Conservation (phyloP, 202 grass and related monocot species). For the Thinopyrum obtusiflorum region DNA sequence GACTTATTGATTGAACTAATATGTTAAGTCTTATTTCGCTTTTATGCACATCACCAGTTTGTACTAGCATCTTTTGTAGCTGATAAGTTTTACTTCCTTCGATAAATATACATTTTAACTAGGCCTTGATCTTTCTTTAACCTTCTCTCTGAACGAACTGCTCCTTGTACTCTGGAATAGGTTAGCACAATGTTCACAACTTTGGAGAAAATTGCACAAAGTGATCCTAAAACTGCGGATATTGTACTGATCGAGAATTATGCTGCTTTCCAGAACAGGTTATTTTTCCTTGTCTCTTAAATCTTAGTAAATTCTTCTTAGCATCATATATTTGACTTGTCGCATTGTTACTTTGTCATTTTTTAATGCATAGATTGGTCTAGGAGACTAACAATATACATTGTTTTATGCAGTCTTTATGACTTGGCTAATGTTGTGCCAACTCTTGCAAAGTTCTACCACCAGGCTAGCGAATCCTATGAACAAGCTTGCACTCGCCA, state of each 20-base stretch:
- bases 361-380: slow-evolving; percentile 20
- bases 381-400: slow-evolving; percentile 36
- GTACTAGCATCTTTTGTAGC: background rate
- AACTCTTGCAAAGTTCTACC: slow-evolving; percentile 93
- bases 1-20: slow-evolving; percentile 18
- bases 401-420: slow-evolving; percentile 81
- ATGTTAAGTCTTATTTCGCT: slow-evolving; percentile 21
- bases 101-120: slow-evolving; percentile 1
- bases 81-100: background rate
- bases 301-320: background rate
- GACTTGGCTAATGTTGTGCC: slow-evolving; percentile 97
- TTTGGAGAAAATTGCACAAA: slow-evolving; percentile 97
- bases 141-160: slow-evolving; percentile 29
- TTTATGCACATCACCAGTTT: slow-evolving; percentile 1
- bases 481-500: slow-evolving; percentile 96
- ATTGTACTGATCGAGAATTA: slow-evolving; percentile 95
- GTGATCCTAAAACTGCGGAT: slow-evolving; percentile 81
- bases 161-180: slow-evolving; percentile 42
- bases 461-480: slow-evolving; percentile 94
- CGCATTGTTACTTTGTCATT: slow-evolving; percentile 10
- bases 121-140: background rate
- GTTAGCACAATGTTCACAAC: slow-evolving; percentile 94
- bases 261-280: slow-evolving; percentile 99
- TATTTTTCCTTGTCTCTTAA: slow-evolving; percentile 25
- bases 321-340: slow-evolving; percentile 24